Conservation (phyloP, 2,329 filamentous ascomycete genomes). For the Chrysoporthe puriensis region DNA sequence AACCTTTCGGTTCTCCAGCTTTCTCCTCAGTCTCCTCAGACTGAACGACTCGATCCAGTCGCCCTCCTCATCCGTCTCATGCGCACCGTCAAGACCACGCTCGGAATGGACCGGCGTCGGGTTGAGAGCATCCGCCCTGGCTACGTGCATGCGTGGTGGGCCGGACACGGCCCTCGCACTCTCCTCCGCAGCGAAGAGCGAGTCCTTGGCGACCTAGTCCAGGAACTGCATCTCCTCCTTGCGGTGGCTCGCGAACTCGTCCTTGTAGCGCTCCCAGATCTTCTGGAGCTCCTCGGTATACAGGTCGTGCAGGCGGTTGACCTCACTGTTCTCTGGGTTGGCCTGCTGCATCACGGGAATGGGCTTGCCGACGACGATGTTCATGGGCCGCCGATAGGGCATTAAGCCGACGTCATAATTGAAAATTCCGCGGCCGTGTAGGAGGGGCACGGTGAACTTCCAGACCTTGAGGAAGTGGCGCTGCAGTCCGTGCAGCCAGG, state of each 20-base stretch:
- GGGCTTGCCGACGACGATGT: slow-evolving; percentile 85
- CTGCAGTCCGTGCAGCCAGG: slow-evolving; percentile 78
- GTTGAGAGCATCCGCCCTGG: neutral
- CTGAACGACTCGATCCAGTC: neutral
- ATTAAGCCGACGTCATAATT: slow-evolving; percentile 97
- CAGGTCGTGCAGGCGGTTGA: slow-evolving; percentile 76
- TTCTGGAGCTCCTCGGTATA: slow-evolving; percentile 78
- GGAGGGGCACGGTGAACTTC: slow-evolving; percentile 90
- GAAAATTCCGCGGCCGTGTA: slow-evolving; percentile 90
- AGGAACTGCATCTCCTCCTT: slow-evolving; percentile 70
- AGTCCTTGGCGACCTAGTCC: slow-evolving; percentile 45
- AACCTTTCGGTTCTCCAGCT: too few relatives aligned
- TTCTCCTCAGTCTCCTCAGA: neutral
- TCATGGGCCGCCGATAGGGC: slow-evolving; percentile 86
- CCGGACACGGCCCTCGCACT: neutral
- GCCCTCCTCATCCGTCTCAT: neutral
- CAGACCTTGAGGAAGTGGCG: slow-evolving; percentile 81
- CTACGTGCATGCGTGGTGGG: neutral
- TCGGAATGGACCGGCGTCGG: neutral
- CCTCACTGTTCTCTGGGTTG: slow-evolving; percentile 72
- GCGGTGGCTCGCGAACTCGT: slow-evolving; percentile 68
- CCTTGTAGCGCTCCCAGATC: slow-evolving; percentile 79
- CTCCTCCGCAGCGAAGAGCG: neutral
- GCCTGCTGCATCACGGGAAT: slow-evolving; percentile 68
- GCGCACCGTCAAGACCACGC: neutral